Conservation (phyloP, 176 grass and related monocot genomes). For the Zoysia pacifica region DNA sequence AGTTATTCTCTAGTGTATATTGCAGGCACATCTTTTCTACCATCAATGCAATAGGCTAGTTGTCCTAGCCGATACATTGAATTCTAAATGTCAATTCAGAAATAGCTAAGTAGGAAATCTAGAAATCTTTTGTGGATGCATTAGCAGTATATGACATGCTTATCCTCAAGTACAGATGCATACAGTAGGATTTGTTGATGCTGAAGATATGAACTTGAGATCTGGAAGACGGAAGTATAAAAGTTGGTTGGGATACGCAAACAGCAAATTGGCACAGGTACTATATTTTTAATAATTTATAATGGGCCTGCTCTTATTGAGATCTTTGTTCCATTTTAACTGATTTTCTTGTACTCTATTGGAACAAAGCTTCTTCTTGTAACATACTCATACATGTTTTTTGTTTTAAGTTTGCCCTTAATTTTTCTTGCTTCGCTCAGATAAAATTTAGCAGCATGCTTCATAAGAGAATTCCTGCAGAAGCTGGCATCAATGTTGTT, state of each 20-base stretch:
- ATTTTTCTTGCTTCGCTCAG: conserved; percentile 46
- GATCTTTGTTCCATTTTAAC: background rate
- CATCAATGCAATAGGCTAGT: background rate
- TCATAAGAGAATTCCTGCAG: conserved; percentile 85
- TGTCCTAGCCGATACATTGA: background rate
- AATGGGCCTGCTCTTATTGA: background rate
- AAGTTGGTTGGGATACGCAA: conserved; percentile 86
- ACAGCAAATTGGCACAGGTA: conserved; percentile 98
- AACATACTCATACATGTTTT: conserved; percentile 19
- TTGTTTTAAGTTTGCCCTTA: conserved; percentile 25
- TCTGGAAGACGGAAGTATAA: conserved; percentile 72
- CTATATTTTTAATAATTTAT: background rate
- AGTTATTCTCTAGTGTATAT: background rate
- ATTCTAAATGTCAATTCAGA: background rate
- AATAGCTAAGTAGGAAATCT: background rate
- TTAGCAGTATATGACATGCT: conserved; percentile 11
- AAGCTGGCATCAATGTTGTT: conserved; percentile 67
- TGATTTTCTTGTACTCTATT: background rate
- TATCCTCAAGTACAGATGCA: conserved; percentile 76
- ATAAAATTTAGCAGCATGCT: conserved; percentile 98
- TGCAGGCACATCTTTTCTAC: background rate
- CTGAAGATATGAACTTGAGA: conserved; percentile 89
- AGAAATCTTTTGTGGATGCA: background rate
- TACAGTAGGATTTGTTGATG: conserved; percentile 73
- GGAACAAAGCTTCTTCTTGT: background rate